phyloP scores from a whole-genome alignment of 208 protist species.

The Sergeia podlipaevii region DNA sequence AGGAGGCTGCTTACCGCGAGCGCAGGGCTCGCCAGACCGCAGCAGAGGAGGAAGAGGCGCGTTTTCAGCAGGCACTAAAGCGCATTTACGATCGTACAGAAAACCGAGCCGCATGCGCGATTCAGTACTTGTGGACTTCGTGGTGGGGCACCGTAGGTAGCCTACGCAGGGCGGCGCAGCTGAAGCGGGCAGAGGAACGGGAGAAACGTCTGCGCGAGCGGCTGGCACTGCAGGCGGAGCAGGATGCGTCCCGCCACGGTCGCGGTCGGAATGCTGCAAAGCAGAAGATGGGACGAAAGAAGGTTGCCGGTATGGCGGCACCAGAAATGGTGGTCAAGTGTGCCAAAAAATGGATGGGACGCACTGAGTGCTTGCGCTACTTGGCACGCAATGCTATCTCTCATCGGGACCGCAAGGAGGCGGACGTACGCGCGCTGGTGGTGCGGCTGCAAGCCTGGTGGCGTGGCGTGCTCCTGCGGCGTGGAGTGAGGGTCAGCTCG shows the following conservation, averaged over 20 bases:
- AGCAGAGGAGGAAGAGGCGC: slow-evolving; percentile 7
- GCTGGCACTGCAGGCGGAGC: slow-evolving; percentile 19
- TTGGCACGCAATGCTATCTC: slow-evolving; percentile 18
- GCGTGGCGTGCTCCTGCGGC: slow-evolving; percentile 17
- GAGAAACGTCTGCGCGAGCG: slow-evolving; percentile 18
- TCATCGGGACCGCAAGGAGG: slow-evolving; percentile 11
- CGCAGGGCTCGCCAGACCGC: neutral
- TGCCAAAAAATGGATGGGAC: slow-evolving; percentile 35
- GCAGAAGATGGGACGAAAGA: neutral
- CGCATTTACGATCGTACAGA: slow-evolving; percentile 30
- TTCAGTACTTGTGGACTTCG: slow-evolving; percentile 54
- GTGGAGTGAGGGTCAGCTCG: neutral
- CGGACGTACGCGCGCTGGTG: slow-evolving; percentile 13
- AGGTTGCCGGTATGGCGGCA: neutral
- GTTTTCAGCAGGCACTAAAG: slow-evolving; percentile 19
- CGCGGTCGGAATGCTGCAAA: neutral
- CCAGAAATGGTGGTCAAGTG: slow-evolving; percentile 45
- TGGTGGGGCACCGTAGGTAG: slow-evolving; percentile 67
- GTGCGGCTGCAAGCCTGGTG: slow-evolving; percentile 31
- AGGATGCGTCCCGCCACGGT: slow-evolving; percentile 9
- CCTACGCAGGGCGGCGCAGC: slow-evolving; percentile 34
- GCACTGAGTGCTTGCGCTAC: slow-evolving; percentile 42
- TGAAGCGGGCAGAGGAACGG: slow-evolving; percentile 41
- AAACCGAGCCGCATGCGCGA: slow-evolving; percentile 28
- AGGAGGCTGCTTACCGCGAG: slow-evolving; percentile 17